Evolutionary conservation across 345 rosid genomes (phyloP), one percentile per base, ranked within the genome.

Genomic region (Psidium guajava): DNA sequence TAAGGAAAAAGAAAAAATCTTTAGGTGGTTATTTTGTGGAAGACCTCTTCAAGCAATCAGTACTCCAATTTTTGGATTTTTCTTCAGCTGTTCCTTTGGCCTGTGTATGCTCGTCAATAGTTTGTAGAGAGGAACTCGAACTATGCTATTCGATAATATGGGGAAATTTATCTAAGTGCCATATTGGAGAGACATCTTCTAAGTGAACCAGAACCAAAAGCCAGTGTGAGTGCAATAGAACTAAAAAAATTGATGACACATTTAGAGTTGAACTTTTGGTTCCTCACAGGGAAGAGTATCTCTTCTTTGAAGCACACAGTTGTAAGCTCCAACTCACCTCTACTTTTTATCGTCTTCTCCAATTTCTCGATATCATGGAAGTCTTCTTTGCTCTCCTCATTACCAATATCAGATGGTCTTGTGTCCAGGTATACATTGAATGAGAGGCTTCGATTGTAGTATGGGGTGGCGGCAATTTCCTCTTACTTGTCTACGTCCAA

Each of bases 311-410:
- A 86, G 90, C 93, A 91, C 81, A 89, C 50, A 42, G 93, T 90
- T 91, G 97, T 93, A 75, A 84, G 93, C 90, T 92, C 93, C 88
- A 93, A 86, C 89, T 95, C 99, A 40, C 97, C 97, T 88, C 97
- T 92, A 84, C 86, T 85, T 40, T 97, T 95, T 32, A 97, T 96
- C 90, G 95, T 91, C 87, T 90, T 95, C 84, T 96, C 98, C 52
- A 94, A 85, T 81, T 95, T 86, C 95, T 96, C 99, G 47, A 93
- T 91, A 86, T 92, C 95, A 82, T 86, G 90, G 85, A 91, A 92
- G 82, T 93, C 93, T 69, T 91, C 94, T 81, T 88, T 93, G 20
- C 77, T 84, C 49, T 52, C 88, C 32, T 88, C 88, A 50, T 77
- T 84, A 42, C 44, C 51, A 21, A 81, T 55, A 54, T 86, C 82